Evolutionary conservation across 2,329 filamentous ascomycete genomes (phyloP).

Genomic region (Sarocladium oryzae): DNA sequence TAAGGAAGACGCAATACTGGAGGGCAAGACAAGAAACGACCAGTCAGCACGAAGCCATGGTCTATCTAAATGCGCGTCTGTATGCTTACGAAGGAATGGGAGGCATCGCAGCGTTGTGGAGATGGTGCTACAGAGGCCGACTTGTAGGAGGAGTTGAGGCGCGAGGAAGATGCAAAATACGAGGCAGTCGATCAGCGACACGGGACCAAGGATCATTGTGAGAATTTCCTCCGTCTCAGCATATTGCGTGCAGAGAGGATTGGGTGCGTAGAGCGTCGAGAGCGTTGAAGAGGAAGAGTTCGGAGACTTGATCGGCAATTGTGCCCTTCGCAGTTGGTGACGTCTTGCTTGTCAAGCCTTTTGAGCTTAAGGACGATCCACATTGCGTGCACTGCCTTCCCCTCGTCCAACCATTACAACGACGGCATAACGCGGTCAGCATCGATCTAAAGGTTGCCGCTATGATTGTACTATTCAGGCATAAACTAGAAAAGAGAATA

Average conservation of each 20-base stretch:
- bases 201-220: conserved; percentile 65
- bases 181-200: conserved; percentile 70
- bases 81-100: conserved; percentile 65
- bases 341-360: neutral
- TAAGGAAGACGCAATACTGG: conserved; percentile 23
- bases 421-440: too few relatives aligned
- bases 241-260: neutral
- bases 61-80: too few relatives aligned
- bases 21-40: neutral
- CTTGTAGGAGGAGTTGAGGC: conserved; percentile 64
- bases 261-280: neutral
- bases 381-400: too few relatives aligned
- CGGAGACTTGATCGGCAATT: neutral
- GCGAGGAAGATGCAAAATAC: conserved; percentile 65
- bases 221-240: neutral
- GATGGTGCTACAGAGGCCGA: conserved; percentile 54
- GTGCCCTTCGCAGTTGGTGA: neutral
- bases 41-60: too few relatives aligned
- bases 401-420: neutral
- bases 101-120: conserved; percentile 54
- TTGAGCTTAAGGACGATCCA: too few relatives aligned
- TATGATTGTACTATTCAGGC: too few relatives aligned
- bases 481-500: too few relatives aligned
- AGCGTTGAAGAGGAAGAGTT: neutral
- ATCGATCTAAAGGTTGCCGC: too few relatives aligned